Evolutionary conservation across 805 yeast genomes (phyloP).

Genomic region (Soucietia sequanensis): DNA sequence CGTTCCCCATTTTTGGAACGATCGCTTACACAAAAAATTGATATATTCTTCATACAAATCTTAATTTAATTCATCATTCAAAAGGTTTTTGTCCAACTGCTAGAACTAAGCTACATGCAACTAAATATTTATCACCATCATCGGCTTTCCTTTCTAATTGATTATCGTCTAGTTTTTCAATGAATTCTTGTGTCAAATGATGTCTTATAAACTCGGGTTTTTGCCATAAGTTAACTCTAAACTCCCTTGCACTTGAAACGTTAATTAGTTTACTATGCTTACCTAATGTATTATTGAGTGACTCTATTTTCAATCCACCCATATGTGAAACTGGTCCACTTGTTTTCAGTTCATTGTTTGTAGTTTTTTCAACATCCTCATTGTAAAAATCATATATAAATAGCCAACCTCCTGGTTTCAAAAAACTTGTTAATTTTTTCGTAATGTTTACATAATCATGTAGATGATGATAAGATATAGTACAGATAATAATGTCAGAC

Average conservation of each 20-base stretch:
- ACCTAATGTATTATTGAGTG: constrained; percentile 19
- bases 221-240: constrained; percentile 21
- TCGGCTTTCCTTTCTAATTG: constrained; percentile 10
- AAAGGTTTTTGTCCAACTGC: constrained; percentile 25
- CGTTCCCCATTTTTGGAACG: no score
- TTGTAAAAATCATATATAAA: constrained; percentile 41
- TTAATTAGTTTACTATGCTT: constrained; percentile 18
- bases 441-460: constrained; percentile 29
- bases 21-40: no score
- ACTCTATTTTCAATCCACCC: constrained; percentile 29
- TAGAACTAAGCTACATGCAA: constrained; percentile 20
- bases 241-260: constrained; percentile 21
- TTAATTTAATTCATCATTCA: no score
- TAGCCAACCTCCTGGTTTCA: constrained; percentile 33
- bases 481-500: constrained; percentile 35
- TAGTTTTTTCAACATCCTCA: constrained; percentile 23
- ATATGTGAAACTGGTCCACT: no score
- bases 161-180: constrained; percentile 13
- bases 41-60: no score
- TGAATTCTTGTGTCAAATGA: constrained; percentile 18
- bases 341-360: no score
- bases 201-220: constrained; percentile 17
- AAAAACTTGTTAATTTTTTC: constrained; percentile 27
- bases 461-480: constrained; percentile 41
- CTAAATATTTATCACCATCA: constrained; percentile 11